These are phyloP conservation scores for Raphanus hybrid DNA, from an alignment of 441 rosid genomes.

Conservation along the genomic window DNA sequence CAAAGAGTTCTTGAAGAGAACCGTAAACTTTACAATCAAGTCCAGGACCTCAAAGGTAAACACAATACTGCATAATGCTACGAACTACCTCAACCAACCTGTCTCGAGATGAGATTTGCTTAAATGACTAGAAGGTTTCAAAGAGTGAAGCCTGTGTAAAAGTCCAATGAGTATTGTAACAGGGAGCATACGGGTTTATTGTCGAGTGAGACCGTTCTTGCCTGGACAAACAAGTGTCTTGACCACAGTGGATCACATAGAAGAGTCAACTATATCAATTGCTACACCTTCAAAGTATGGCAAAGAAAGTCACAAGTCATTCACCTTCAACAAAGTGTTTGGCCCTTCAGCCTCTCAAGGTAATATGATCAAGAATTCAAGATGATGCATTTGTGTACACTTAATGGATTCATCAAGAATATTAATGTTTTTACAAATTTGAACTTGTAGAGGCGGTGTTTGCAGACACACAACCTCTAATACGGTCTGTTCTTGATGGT, in stretches of 20 bases:
- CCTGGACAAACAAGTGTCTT: constrained; percentile 46
- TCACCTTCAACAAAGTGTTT: constrained; percentile 72
- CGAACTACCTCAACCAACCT: not conserved
- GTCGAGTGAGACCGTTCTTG: constrained; percentile 71
- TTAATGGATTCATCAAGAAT: constrained; percentile 1
- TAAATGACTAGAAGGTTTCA: not conserved
- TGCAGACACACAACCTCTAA: constrained; percentile 63
- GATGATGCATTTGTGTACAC: not conserved
- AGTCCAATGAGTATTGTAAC: constrained; percentile 2
- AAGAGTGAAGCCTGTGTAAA: too few relatives aligned
- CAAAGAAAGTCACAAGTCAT: constrained; percentile 61
- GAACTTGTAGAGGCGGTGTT: constrained; percentile 63
- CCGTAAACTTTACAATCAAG: constrained; percentile 72
- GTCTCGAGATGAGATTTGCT: not conserved
- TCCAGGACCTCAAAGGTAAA: constrained; percentile 76
- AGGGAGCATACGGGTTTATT: constrained; percentile 76
- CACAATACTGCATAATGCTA: not conserved
- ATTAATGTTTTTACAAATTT: constrained; percentile 16
- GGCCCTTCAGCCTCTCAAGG: constrained; percentile 70
- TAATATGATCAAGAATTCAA: too few relatives aligned
- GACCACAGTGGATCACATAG: constrained; percentile 55
- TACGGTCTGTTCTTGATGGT: constrained; percentile 82
- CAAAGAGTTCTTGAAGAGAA: constrained; percentile 75
- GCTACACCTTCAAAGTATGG: constrained; percentile 53
- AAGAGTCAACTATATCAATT: constrained; percentile 55